Base-by-base conservation (phyloP, 768 basidiomycete genomes). In the Collybiopsis luxurians region DNA sequence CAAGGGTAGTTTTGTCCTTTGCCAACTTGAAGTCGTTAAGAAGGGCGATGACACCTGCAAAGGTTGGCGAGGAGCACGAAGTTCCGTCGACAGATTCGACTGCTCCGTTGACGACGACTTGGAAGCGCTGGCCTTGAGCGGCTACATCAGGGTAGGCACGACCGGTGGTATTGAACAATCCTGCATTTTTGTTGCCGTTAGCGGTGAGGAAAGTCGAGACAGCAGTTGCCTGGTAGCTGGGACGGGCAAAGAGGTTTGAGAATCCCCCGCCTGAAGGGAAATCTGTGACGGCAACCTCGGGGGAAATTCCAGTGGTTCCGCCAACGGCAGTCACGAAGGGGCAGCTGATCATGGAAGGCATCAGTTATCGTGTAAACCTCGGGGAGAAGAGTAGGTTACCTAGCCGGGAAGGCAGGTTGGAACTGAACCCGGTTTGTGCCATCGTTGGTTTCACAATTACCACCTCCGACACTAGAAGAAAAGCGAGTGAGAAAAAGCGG, bases 211-310 rank as follows among this genome's bases (percentile, higher is more conserved):
- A 87, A 1, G 64, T 59, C 0, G 64, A 55, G 17, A 87, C 85
- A n/a, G 76, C 75, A 1, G 66, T 58, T 44, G 63, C 63, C 61
- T 87, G 85, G 61, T 86, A 88, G 0, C 71, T 66, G 21, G 84
- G 85, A 1, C 68, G 71, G 4, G 75, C 59, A 61, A 88, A 87
- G 65, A 80, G 80, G 55, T 74, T 71, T 21, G 84, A 86, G 70
- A 87, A 88, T 2, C 87, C 87, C 38, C 87, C 88, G 1, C 86
- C 84, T n/a, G 85, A 84, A 69, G 87, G 83, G 31, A 49, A 49
- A 17, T 39, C 36, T 67, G 68, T 73, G 48, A 79, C 71, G 11
- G 81, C 85, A 34, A 80, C 72, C 65, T 89, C 86, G 4, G 86
- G 85, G 66, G 79, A 80, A 55, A 84, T 69, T 43, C 70, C 69